A percentile compares a stretch with the other conserved stretches of the same genome.
Conservation (phyloP, 2,329 filamentous ascomycete genomes). For the Colletotrichum sp. region DNA sequence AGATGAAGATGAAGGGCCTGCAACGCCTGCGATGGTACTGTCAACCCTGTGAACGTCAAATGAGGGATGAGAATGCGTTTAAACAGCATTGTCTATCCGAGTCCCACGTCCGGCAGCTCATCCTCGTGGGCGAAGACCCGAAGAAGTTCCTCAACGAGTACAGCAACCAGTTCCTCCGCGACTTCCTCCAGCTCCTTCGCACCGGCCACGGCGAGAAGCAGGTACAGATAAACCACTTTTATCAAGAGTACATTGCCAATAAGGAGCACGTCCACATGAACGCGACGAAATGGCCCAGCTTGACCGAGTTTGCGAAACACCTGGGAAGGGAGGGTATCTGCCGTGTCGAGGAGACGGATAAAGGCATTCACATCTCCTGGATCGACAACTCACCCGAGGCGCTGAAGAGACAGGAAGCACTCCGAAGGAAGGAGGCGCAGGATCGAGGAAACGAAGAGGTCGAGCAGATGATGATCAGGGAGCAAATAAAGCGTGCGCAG, state of each 20-base stretch:
- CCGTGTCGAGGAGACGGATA: constrained; percentile 85
- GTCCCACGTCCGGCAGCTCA: constrained; percentile 87
- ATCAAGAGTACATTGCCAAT: constrained; percentile 89
- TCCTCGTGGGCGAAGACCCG: constrained; percentile 85
- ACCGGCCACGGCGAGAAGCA: constrained; percentile 91
- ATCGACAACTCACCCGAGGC: constrained; percentile 91
- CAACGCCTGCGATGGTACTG: constrained; percentile 93
- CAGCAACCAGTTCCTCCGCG: constrained; percentile 78
- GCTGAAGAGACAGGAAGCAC: constrained; percentile 77
- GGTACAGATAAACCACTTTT: constrained; percentile 90
- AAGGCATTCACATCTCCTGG: constrained; percentile 87
- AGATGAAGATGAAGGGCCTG: constrained; percentile 81
- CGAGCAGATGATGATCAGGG: constrained; percentile 81
- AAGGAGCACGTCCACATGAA: constrained; percentile 95
- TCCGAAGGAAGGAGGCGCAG: constrained; percentile 82
- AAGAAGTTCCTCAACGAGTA: constrained; percentile 84
- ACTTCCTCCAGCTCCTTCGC: constrained; percentile 78
- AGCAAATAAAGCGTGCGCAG: constrained; percentile 82
- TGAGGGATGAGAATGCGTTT: constrained; percentile 76
- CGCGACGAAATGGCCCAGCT: constrained; percentile 82
- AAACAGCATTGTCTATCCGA: constrained; percentile 67
- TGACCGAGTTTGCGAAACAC: constrained; percentile 90
- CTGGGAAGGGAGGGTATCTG: constrained; percentile 87
- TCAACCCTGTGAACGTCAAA: constrained; percentile 57
- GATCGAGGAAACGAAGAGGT: constrained; percentile 91